Evolutionary conservation across 139 green algal species (phyloP).

Genomic region (Axilococcus clingmanii): DNA sequence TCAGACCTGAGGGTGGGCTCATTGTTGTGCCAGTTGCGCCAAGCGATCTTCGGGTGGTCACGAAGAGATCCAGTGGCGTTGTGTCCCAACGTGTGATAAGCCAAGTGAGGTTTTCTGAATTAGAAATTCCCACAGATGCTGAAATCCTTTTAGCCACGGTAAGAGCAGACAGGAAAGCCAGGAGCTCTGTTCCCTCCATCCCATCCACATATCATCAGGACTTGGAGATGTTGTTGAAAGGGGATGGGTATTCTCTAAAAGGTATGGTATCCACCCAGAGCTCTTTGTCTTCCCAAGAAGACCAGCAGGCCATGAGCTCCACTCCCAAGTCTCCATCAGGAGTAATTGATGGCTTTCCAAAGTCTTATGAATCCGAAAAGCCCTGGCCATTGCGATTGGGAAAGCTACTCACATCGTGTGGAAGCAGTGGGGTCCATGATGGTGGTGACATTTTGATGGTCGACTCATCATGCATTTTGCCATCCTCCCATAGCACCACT

Average conservation of each 20-base stretch:
- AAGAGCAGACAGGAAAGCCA: slow-evolving; percentile 13
- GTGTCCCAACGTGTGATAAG: slow-evolving; percentile 23
- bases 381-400: background rate
- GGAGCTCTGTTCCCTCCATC: slow-evolving; percentile 6
- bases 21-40: slow-evolving; percentile 35
- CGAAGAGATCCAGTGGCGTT: background rate
- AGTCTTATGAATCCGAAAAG: no score
- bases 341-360: background rate
- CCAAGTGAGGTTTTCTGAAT: slow-evolving; percentile 48
- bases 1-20: slow-evolving; percentile 14
- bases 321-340: no score
- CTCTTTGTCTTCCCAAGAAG: no score
- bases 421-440: background rate
- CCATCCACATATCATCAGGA: slow-evolving; percentile 43
- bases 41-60: slow-evolving; percentile 33
- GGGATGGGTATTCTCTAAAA: background rate
- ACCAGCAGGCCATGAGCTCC: no score
- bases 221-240: slow-evolving; percentile 24
- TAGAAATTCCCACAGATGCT: slow-evolving; percentile 48
- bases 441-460: no score
- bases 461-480: background rate
- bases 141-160: slow-evolving; percentile 38
- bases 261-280: background rate
- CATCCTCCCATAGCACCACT: background rate
- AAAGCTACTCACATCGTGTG: background rate